Percentiles rank a stretch among this genome's conserved stretches.
Conservation (phyloP, 2,329 filamentous ascomycete genomes). For the Cercospora sp. region DNA sequence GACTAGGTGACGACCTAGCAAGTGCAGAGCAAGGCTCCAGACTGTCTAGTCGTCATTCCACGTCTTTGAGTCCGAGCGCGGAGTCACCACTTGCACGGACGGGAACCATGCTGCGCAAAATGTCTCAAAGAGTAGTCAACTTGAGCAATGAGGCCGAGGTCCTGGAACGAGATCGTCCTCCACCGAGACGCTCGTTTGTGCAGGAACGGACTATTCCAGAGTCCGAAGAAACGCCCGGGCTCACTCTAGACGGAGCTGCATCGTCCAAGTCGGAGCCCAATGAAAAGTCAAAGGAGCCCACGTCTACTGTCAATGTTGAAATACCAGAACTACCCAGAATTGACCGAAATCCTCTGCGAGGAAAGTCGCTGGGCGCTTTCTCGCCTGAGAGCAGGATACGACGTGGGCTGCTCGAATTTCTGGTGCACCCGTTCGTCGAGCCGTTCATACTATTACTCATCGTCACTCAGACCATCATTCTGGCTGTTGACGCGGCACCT, state of each 20-base stretch:
- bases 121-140: slow-evolving; percentile 98
- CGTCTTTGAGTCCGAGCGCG: slow-evolving; percentile 49
- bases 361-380: slow-evolving; percentile 83
- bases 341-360: slow-evolving; percentile 74
- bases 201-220: slow-evolving; percentile 16
- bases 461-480: slow-evolving; percentile 80
- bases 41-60: slow-evolving; percentile 20
- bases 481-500: slow-evolving; percentile 71
- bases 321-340: slow-evolving; percentile 32
- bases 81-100: slow-evolving; percentile 53
- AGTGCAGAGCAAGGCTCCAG: slow-evolving; percentile 60
- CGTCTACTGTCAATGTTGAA: slow-evolving; percentile 35
- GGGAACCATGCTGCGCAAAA: slow-evolving; percentile 60
- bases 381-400: slow-evolving; percentile 74
- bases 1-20: slow-evolving; percentile 62
- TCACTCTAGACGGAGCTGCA: slow-evolving; percentile 30
- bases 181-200: slow-evolving; percentile 59
- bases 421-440: slow-evolving; percentile 85
- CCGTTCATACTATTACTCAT: slow-evolving; percentile 85
- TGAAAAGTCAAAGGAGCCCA: slow-evolving; percentile 36
- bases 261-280: slow-evolving; percentile 32
- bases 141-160: slow-evolving; percentile 89
- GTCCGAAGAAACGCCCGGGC: slow-evolving; percentile 1
- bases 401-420: slow-evolving; percentile 72
- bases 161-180: slow-evolving; percentile 74